Conservation (phyloP, 2,329 filamentous ascomycete genomes). For the Chaetomium sp. region DNA sequence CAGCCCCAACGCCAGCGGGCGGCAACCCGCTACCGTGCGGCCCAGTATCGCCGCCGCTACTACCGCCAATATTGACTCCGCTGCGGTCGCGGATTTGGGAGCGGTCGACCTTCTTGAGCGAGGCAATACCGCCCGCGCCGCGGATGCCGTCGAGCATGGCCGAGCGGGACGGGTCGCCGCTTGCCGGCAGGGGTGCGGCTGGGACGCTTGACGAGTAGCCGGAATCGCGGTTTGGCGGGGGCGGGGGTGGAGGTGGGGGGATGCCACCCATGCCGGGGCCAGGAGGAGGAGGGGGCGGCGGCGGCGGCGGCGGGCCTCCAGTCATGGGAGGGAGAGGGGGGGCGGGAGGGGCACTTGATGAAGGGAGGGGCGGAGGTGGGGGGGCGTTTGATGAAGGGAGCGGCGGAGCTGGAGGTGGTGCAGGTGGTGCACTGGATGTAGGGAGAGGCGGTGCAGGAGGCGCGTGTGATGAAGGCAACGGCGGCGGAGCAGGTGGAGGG, state of each 20-base stretch:
- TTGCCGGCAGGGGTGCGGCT: constrained; percentile 46
- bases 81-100: constrained; percentile 72
- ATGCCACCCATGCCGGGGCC: constrained; percentile 36
- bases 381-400: constrained; percentile 48
- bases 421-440: constrained; percentile 37
- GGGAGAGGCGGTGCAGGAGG: constrained; percentile 39
- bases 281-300: constrained; percentile 44
- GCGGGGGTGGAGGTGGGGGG: constrained; percentile 53
- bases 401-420: constrained; percentile 43
- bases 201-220: constrained; percentile 59
- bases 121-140: constrained; percentile 64
- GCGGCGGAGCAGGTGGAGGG: constrained; percentile 42
- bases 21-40: constrained; percentile 55
- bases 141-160: constrained; percentile 74
- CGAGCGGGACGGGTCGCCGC: constrained; percentile 52
- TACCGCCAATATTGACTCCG: constrained; percentile 60
- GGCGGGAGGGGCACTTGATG: constrained; percentile 37
- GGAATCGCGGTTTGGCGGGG: constrained; percentile 60
- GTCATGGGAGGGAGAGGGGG: constrained; percentile 41
- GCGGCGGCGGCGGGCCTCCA: constrained; percentile 44
- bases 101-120: constrained; percentile 75
- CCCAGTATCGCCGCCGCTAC: constrained; percentile 47
- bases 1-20: constrained; percentile 54
- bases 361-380: constrained; percentile 38
- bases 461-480: constrained; percentile 35